Conservation (phyloP, 1,284 basidiomycete genomes). For the Pisolithus thermaeus region DNA sequence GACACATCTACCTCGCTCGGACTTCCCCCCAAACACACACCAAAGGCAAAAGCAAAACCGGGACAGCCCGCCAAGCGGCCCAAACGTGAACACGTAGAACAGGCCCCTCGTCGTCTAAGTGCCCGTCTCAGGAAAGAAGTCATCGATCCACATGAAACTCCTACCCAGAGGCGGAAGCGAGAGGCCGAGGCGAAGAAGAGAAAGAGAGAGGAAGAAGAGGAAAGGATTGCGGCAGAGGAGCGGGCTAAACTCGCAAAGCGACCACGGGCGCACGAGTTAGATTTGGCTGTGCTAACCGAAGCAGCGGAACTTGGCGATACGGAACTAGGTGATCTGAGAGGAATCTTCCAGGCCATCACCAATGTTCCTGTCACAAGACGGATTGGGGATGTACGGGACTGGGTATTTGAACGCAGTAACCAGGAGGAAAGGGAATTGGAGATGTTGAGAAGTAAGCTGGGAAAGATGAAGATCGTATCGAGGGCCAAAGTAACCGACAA, state of each 20-base stretch:
- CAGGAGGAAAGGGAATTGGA: constrained; percentile 42
- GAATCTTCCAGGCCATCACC: constrained; percentile 37
- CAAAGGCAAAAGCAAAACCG: constrained; percentile 52
- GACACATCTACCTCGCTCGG: constrained; percentile 49
- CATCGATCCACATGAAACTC: constrained; percentile 57
- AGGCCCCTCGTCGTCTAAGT: constrained; percentile 56
- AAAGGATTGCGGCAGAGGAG: constrained; percentile 55
- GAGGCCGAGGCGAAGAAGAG: constrained; percentile 49
- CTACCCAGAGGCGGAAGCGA: constrained; percentile 54
- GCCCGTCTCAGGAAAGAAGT: constrained; percentile 46
- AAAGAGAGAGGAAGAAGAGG: constrained; percentile 53
- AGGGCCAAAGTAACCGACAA: constrained; percentile 73
- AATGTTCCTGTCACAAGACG: constrained; percentile 33
- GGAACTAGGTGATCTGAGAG: constrained; percentile 41
- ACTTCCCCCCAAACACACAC: constrained; percentile 29
- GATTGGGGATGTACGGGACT: constrained; percentile 44
- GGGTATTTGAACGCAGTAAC: constrained; percentile 39
- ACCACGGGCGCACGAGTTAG: constrained; percentile 62
- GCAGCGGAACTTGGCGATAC: constrained; percentile 42
- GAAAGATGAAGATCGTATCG: constrained; percentile 54
- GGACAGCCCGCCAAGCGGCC: constrained; percentile 49
- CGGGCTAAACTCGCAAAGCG: constrained; percentile 52
- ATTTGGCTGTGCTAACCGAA: constrained; percentile 42
- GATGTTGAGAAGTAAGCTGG: constrained; percentile 48
- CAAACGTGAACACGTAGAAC: constrained; percentile 39